Percentiles rank a stretch among this genome's conserved stretches.
These are phyloP conservation scores for Aspergillus nanangensis DNA, from an alignment of 495 filamentous ascomycete genomes.

Conservation along the genomic window DNA sequence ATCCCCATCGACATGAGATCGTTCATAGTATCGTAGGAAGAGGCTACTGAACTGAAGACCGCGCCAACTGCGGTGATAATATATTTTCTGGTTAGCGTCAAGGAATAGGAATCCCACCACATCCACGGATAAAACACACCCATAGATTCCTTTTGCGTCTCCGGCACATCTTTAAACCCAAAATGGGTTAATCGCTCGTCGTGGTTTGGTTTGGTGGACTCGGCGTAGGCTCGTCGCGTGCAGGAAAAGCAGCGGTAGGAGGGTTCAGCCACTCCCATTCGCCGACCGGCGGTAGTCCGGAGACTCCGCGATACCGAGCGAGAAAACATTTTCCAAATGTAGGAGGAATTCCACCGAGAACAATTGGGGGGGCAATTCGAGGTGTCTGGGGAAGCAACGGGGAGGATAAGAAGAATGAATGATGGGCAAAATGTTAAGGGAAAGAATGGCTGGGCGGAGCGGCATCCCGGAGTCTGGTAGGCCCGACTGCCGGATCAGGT, in stretches of 20 bases:
- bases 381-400: too few species aligned
- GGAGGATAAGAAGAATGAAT: neutral
- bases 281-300: conserved; percentile 26
- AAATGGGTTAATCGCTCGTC: conserved; percentile 80
- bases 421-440: too few species aligned
- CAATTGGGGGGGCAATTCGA: neutral
- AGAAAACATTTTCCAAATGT: conserved; percentile 21
- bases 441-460: neutral
- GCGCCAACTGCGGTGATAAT: conserved; percentile 55
- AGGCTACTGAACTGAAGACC: conserved; percentile 94
- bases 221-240: conserved; percentile 41
- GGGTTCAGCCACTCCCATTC: conserved; percentile 18
- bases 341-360: neutral
- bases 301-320: conserved; percentile 35
- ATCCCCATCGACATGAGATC: conserved; percentile 97
- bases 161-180: conserved; percentile 83
- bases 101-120: conserved; percentile 6
- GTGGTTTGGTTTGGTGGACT: conserved; percentile 31
- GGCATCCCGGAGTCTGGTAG: neutral
- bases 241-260: conserved; percentile 54
- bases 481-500: too few species aligned
- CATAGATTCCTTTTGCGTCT: conserved; percentile 72
- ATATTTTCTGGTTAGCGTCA: too few species aligned
- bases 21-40: conserved; percentile 94
- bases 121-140: conserved; percentile 37